phyloP scores from a whole-genome alignment of 805 yeast species.

The Zygotorulaspora florentina region DNA sequence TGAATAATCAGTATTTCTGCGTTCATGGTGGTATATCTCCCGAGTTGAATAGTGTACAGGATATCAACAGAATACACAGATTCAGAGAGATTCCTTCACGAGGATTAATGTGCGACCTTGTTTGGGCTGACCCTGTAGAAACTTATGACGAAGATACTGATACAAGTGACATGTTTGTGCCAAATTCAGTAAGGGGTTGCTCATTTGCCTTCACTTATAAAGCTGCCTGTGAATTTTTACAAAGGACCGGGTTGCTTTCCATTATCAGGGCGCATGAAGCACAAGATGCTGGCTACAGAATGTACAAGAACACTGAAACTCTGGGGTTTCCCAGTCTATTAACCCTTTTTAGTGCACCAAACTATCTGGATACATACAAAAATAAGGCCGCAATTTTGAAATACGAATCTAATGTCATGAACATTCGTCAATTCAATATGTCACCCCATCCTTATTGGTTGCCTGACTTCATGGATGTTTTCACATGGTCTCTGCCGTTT shows the following conservation, averaged over 20 bases:
- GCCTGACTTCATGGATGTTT: slow-evolving; percentile 95
- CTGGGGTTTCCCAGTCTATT: slow-evolving; percentile 87
- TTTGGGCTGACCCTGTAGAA: slow-evolving; percentile 97
- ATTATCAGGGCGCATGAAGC: slow-evolving; percentile 96
- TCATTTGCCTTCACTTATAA: slow-evolving; percentile 83
- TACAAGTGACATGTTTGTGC: slow-evolving; percentile 42
- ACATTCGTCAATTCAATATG: slow-evolving; percentile 87
- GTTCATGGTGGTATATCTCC: slow-evolving; percentile 97
- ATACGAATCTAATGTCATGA: slow-evolving; percentile 89
- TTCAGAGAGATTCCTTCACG: slow-evolving; percentile 90
- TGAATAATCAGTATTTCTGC: slow-evolving; percentile 92
- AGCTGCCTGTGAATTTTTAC: slow-evolving; percentile 76
- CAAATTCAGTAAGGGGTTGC: slow-evolving; percentile 82
- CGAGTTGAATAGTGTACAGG: slow-evolving; percentile 65
- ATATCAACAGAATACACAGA: slow-evolving; percentile 65
- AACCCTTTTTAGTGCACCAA: slow-evolving; percentile 93
- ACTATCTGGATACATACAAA: slow-evolving; percentile 85
- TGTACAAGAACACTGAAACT: slow-evolving; percentile 79
- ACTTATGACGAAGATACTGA: slow-evolving; percentile 64
- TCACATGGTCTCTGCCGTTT: slow-evolving; percentile 95
- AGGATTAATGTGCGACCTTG: slow-evolving; percentile 89
- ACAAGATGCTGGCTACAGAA: slow-evolving; percentile 94
- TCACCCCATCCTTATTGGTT: slow-evolving; percentile 96
- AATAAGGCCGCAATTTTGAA: slow-evolving; percentile 94
- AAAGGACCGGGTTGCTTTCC: slow-evolving; percentile 72